These are phyloP conservation scores for Trypanosoma vivax DNA, from an alignment of 208 protist genomes.

Conservation along the genomic window DNA sequence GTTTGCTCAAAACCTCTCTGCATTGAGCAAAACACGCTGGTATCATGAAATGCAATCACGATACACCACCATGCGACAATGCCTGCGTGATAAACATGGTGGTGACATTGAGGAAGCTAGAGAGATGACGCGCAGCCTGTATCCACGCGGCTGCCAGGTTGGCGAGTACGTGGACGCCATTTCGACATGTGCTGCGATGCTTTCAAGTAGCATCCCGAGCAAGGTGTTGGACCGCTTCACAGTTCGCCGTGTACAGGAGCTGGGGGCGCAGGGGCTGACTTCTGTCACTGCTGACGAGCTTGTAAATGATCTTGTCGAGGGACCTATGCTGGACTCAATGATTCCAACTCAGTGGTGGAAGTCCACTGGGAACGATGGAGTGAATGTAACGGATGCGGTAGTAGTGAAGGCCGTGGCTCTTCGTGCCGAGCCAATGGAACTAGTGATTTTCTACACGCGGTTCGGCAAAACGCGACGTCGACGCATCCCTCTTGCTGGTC, in stretches of 20 bases:
- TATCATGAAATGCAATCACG: conserved; percentile 38
- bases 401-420: conserved; percentile 31
- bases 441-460: conserved; percentile 58
- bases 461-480: conserved; percentile 17
- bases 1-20: not conserved
- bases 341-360: conserved; percentile 61
- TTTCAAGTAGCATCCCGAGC: conserved; percentile 41
- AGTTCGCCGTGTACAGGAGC: conserved; percentile 20
- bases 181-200: conserved; percentile 62
- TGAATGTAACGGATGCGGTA: not conserved
- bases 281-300: conserved; percentile 43
- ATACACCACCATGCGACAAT: conserved; percentile 24
- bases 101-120: conserved; percentile 32
- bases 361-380: not conserved
- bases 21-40: conserved; percentile 35
- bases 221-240: conserved; percentile 26
- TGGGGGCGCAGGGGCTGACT: conserved; percentile 13
- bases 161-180: conserved; percentile 63
- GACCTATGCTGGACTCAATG: conserved; percentile 39
- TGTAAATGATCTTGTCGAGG: conserved; percentile 26
- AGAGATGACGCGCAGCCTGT: conserved; percentile 52
- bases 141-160: conserved; percentile 55
- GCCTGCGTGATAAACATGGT: conserved; percentile 15
- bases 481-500: conserved; percentile 28
- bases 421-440: conserved; percentile 22